These are phyloP conservation scores for Exophiala lecanii-corni DNA, from an alignment of 2,329 filamentous ascomycete genomes.

Conservation along the genomic window DNA sequence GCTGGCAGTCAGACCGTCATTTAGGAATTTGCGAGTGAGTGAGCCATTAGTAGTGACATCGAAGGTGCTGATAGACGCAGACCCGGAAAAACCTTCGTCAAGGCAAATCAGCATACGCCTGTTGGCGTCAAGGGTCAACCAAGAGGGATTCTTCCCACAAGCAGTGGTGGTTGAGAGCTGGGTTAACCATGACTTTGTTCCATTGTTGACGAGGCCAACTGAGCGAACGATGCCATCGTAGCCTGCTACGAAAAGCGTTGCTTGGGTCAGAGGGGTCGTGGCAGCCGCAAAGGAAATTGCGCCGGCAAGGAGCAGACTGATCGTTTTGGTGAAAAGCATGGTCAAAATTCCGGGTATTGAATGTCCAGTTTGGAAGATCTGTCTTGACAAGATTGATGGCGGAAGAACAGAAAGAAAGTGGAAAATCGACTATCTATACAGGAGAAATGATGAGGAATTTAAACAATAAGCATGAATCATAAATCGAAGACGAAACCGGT, in stretches of 20 bases:
- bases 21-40: background rate
- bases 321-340: no score
- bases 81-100: constrained; percentile 2
- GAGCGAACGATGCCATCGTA: constrained; percentile 4
- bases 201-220: background rate
- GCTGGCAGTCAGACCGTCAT: background rate
- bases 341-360: no score
- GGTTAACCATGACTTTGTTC: background rate
- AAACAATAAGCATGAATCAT: no score
- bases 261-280: no score
- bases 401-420: no score
- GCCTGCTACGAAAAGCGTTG: constrained; percentile 4
- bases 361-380: no score
- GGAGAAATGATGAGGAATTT: no score
- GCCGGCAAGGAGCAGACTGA: no score
- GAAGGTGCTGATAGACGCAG: background rate
- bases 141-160: constrained; percentile 1
- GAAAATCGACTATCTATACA: no score
- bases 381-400: no score
- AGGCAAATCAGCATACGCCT: background rate
- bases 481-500: no score
- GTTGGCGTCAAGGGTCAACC: background rate
- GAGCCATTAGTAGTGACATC: background rate
- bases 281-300: no score
- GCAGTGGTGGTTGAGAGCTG: background rate